These are phyloP conservation scores for Babesia gibsoni DNA, from an alignment of 169 alveolate genomes.

Conservation along the genomic window DNA sequence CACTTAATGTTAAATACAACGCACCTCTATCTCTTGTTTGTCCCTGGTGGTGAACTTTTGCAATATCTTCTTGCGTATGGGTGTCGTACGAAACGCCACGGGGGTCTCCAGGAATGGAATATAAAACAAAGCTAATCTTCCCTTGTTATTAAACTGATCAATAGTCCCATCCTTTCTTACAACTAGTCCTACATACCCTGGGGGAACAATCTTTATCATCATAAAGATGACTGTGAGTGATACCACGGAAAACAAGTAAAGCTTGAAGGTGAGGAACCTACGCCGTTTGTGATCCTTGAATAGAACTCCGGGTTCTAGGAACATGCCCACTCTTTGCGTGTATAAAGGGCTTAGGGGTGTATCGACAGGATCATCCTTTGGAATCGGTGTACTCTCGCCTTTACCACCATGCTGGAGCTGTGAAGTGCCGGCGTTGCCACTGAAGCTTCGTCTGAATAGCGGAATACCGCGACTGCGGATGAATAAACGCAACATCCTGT, in stretches of 20 bases:
- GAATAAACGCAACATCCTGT: neutral
- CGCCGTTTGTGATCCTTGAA: conserved; percentile 29
- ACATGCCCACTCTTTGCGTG: conserved; percentile 57
- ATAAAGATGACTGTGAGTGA: conserved; percentile 26
- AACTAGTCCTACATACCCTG: conserved; percentile 61
- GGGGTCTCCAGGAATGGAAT: conserved; percentile 53
- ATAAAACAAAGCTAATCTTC: conserved; percentile 40
- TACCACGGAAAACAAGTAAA: conserved; percentile 43
- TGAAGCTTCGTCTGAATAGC: conserved; percentile 21
- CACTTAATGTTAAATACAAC: neutral
- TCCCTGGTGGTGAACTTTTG: conserved; percentile 42
- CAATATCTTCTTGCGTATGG: conserved; percentile 56
- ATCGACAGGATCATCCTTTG: neutral
- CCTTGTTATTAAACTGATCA: conserved; percentile 56
- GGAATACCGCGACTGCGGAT: conserved; percentile 14
- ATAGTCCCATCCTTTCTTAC: conserved; percentile 48
- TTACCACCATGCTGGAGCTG: neutral
- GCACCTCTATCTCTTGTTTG: conserved; percentile 38
- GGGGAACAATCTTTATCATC: conserved; percentile 56
- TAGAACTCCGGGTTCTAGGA: conserved; percentile 46
- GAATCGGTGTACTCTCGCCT: neutral
- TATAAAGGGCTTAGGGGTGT: conserved; percentile 38
- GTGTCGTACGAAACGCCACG: conserved; percentile 58
- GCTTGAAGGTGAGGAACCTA: conserved; percentile 3
- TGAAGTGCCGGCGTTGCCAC: neutral